These are phyloP conservation scores for Paraurostyla sp. DNA, from an alignment of 73 alveolate species.

Conservation along the genomic window DNA sequence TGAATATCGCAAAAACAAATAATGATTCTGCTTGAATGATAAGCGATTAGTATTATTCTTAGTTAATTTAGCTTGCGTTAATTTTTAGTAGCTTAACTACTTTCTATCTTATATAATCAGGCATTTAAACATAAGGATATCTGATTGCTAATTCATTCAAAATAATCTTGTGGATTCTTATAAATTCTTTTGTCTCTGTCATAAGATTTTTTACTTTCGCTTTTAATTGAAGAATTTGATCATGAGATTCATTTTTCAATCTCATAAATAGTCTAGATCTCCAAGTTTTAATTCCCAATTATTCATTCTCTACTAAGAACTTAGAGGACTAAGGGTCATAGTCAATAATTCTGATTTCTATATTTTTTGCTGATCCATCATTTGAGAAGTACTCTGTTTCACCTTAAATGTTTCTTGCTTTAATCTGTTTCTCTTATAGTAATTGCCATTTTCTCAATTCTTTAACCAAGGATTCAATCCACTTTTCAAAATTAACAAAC, in stretches of 20 bases:
- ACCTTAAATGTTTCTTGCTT: background rate
- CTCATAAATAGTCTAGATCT: slow-evolving; percentile 22
- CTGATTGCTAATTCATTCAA: background rate
- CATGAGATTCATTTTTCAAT: background rate
- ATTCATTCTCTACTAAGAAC: background rate
- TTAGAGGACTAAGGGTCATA: slow-evolving; percentile 13
- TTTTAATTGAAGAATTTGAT: background rate
- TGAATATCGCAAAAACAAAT: slow-evolving; percentile 34
- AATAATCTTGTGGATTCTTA: slow-evolving; percentile 9
- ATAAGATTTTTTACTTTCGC: background rate
- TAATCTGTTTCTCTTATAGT: background rate
- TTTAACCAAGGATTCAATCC: background rate
- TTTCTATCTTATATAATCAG: background rate
- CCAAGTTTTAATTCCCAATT: slow-evolving; percentile 20
- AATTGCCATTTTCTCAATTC: background rate
- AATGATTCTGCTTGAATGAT: slow-evolving; percentile 16
- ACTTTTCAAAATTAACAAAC: slow-evolving; percentile 4
- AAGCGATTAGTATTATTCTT: background rate
- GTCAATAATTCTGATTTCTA: background rate
- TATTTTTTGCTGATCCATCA: background rate
- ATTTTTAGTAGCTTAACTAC: background rate
- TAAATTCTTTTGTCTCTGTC: background rate
- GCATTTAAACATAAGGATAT: background rate
- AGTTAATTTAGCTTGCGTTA: background rate
- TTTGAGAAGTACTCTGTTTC: background rate